Conservation (phyloP, 176 grass and related monocot species). For the Aegilops umbellulata region DNA sequence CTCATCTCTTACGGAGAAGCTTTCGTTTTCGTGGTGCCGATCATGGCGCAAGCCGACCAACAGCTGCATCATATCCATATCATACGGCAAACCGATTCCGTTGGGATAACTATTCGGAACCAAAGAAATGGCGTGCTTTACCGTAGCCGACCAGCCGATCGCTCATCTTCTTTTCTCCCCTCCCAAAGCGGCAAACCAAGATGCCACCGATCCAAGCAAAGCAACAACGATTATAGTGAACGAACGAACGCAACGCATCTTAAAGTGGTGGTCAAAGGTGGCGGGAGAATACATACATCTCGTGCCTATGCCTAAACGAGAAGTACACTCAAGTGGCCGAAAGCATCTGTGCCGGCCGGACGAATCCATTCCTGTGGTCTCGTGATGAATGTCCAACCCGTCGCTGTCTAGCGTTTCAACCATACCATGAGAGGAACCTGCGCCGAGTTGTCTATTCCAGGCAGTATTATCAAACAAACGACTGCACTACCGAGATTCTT, state of each 20-base stretch:
- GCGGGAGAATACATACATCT: background rate
- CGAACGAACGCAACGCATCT: background rate
- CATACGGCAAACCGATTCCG: no score
- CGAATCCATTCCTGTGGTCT: no score
- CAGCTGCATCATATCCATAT: background rate
- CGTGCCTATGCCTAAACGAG: background rate
- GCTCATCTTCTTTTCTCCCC: no score
- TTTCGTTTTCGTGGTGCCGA: background rate
- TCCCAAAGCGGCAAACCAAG: background rate
- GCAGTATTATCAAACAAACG: background rate
- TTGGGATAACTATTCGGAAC: no score
- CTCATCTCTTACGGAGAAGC: background rate
- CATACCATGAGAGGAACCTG: background rate
- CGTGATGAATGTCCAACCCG: no score
- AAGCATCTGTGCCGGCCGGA: background rate
- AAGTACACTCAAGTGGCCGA: background rate
- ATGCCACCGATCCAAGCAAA: background rate
- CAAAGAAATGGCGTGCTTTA: no score
- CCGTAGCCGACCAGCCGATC: no score
- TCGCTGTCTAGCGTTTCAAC: background rate
- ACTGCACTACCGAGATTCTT: background rate
- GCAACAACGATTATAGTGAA: background rate
- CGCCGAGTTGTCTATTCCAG: constrained; percentile 4
- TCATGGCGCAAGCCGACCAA: background rate
- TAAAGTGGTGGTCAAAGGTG: background rate